Evolutionary conservation across 352 stramenopile species (phyloP), one percentile per base, ranked within the genome.

Genomic region (Phytophthora fragariaefolia): DNA sequence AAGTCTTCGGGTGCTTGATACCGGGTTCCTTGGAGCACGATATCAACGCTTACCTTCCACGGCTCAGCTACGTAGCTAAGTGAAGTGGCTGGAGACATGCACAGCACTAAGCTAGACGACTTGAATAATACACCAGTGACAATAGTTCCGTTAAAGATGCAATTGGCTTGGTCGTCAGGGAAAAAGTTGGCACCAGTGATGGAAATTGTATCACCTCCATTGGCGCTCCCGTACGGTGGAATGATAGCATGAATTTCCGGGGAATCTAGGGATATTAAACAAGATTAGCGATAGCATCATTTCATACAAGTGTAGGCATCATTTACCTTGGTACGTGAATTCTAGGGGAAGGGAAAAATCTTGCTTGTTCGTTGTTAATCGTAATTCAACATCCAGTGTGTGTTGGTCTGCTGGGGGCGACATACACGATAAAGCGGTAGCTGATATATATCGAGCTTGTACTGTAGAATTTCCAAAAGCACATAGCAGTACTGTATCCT

Each of bases 251-350:
- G 26, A n/a, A 91, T 45, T 22, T 61, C 51, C 18, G 81, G 83
- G 0, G 70, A 71, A 47, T 75, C 83, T 91, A 62, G 27, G 3
- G 52, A 27, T 50, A 22, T 34, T 32, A 50, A 28, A 18, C 23
- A 51, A 2, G 30, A 9, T 51, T n/a, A 51, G 45, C 7, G 30
- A 49, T 18, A 26, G 8, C 18, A 48, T 18, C 22, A 24, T 8
- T 13, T 18, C 40, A 17, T 45, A 17, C 23, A n/a, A 48, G 23
- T 15, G 28, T 26, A 58, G 27, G n/a, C 12, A 12, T 4, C 1
- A 55, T 38, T 65, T 79, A 91, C 85, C 81, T 71, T 56, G 75
- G 58, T 83, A 92, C 12, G 45, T 63, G 47, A 84, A 92, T 5
- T 45, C 13, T 3, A 91, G 36, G 1, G 60, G 3, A 10, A 49